Percentiles rank a stretch among this genome's conserved stretches.
Evolutionary conservation across 2,329 filamentous ascomycete genomes (phyloP).

Genomic region (Fusarium praegraminearum): DNA sequence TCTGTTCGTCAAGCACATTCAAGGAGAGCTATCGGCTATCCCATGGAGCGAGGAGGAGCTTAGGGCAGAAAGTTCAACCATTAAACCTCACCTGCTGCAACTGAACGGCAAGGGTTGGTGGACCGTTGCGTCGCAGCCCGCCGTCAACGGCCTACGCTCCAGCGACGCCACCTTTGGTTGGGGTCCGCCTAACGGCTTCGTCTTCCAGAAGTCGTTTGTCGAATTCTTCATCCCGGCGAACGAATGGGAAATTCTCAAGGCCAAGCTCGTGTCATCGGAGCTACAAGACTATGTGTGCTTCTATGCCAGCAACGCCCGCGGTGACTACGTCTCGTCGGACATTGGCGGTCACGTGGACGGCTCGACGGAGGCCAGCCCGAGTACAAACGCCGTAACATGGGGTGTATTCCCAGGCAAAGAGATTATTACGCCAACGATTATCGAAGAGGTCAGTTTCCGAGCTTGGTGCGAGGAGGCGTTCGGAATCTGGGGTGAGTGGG

Average conservation of each 20-base stretch:
- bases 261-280: slow-evolving; percentile 69
- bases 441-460: slow-evolving; percentile 92
- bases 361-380: slow-evolving; percentile 54
- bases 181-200: slow-evolving; percentile 92
- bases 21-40: slow-evolving; percentile 81
- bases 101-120: slow-evolving; percentile 91
- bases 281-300: slow-evolving; percentile 79
- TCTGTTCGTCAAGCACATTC: slow-evolving; percentile 84
- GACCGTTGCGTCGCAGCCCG: slow-evolving; percentile 95
- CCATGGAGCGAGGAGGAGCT: slow-evolving; percentile 95
- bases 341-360: slow-evolving; percentile 53
- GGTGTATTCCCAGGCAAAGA: slow-evolving; percentile 95
- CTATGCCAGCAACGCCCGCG: slow-evolving; percentile 83
- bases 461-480: slow-evolving; percentile 98
- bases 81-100: slow-evolving; percentile 78
- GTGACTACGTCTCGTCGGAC: slow-evolving; percentile 83
- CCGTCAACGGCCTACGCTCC: slow-evolving; percentile 86
- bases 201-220: slow-evolving; percentile 98
- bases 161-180: slow-evolving; percentile 87
- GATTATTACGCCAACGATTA: slow-evolving; percentile 95
- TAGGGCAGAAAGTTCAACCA: slow-evolving; percentile 84
- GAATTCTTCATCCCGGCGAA: slow-evolving; percentile 87
- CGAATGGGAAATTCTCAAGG: slow-evolving; percentile 77
- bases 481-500: slow-evolving; percentile 95
- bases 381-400: slow-evolving; percentile 96